phyloP scores from a whole-genome alignment of 1,139 yeast species.

The Geotrichum australiense region DNA sequence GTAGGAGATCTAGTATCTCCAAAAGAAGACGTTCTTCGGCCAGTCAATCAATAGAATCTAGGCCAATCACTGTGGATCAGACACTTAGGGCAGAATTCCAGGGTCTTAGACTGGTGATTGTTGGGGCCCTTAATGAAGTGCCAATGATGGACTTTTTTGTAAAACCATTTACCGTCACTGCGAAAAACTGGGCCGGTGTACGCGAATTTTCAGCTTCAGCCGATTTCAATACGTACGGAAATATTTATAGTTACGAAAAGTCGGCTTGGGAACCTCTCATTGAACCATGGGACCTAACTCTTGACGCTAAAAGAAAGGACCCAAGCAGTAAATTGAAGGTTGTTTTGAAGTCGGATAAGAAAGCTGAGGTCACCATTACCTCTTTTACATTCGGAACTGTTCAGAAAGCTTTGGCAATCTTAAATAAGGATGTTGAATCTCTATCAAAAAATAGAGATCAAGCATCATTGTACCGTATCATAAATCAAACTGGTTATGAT shows the following conservation, averaged over 20 bases:
- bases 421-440: slow-evolving; percentile 55
- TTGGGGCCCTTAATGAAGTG: slow-evolving; percentile 89
- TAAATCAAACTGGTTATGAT: slow-evolving; percentile 79
- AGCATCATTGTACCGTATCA: slow-evolving; percentile 55
- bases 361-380: slow-evolving; percentile 75
- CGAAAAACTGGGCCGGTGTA: slow-evolving; percentile 69
- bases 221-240: slow-evolving; percentile 64
- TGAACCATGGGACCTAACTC: slow-evolving; percentile 78
- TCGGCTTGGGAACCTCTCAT: slow-evolving; percentile 95
- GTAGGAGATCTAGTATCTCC: slow-evolving; percentile 4
- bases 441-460: slow-evolving; percentile 63
- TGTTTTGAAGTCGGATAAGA: slow-evolving; percentile 63
- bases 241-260: slow-evolving; percentile 81
- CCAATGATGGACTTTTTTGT: slow-evolving; percentile 81
- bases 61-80: slow-evolving; percentile 1
- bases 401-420: slow-evolving; percentile 46
- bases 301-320: slow-evolving; percentile 51
- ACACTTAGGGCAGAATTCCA: slow-evolving; percentile 58
- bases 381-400: slow-evolving; percentile 50
- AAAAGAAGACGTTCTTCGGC: slow-evolving; percentile 4
- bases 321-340: slow-evolving; percentile 39
- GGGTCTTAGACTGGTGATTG: slow-evolving; percentile 76
- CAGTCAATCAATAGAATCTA: background rate
- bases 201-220: slow-evolving; percentile 33
- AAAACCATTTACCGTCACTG: slow-evolving; percentile 62